Evolutionary conservation across 1,284 basidiomycete species (phyloP).

Genomic region (Inonotus obliquus): DNA sequence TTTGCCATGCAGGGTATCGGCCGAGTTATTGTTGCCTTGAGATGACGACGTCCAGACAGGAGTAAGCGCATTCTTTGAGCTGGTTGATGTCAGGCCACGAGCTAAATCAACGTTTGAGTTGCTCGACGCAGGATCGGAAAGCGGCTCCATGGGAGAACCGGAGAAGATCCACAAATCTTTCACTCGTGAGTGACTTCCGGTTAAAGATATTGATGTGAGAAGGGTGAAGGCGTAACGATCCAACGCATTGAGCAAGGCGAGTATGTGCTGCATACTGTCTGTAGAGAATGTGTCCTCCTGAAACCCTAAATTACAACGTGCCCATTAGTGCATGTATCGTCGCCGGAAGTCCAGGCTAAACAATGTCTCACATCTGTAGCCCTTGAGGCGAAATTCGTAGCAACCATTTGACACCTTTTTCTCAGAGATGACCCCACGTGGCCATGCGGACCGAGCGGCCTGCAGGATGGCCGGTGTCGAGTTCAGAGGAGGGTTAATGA

Average conservation of each 20-base stretch:
- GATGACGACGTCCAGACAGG: slow-evolving; percentile 27
- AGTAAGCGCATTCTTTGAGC: slow-evolving; percentile 23
- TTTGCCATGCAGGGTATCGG: slow-evolving; percentile 11
- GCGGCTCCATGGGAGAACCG: slow-evolving; percentile 37
- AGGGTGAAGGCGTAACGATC: slow-evolving; percentile 66
- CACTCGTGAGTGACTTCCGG: slow-evolving; percentile 56
- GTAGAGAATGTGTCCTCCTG: slow-evolving; percentile 73
- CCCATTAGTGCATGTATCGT: slow-evolving; percentile 16
- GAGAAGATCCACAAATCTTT: slow-evolving; percentile 80
- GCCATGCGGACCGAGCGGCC: slow-evolving; percentile 74
- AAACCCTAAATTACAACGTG: slow-evolving; percentile 47
- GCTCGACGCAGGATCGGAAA: slow-evolving; percentile 28
- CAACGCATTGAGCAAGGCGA: slow-evolving; percentile 59
- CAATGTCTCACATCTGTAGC: slow-evolving; percentile 61
- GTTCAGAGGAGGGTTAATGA: slow-evolving; percentile 66
- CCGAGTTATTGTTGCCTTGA: slow-evolving; percentile 22
- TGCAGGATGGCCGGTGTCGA: slow-evolving; percentile 73
- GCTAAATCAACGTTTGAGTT: slow-evolving; percentile 27
- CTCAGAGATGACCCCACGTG: slow-evolving; percentile 69
- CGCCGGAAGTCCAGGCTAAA: slow-evolving; percentile 3
- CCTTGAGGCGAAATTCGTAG: slow-evolving; percentile 76
- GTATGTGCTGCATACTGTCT: slow-evolving; percentile 71
- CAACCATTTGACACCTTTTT: slow-evolving; percentile 66
- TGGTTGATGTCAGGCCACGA: slow-evolving; percentile 17
- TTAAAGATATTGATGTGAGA: slow-evolving; percentile 62